Conservation (phyloP, 2,329 filamentous ascomycete species). For the Neonectria neomacrospora region DNA sequence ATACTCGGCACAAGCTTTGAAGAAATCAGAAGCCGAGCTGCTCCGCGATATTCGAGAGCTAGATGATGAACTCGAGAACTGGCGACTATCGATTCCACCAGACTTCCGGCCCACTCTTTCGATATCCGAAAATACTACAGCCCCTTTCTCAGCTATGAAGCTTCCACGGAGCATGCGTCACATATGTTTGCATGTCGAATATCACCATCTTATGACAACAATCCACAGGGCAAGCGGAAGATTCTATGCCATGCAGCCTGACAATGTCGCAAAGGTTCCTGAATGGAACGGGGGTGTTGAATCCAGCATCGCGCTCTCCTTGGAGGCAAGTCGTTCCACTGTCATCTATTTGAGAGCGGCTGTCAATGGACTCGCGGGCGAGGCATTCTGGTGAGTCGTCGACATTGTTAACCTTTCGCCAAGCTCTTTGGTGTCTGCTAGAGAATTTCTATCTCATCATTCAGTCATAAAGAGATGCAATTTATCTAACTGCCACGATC, state of each 20-base stretch:
- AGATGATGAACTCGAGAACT: constrained; percentile 66
- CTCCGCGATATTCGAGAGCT: constrained; percentile 65
- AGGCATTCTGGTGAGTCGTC: constrained; percentile 60
- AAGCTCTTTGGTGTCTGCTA: background rate
- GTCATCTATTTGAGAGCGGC: constrained; percentile 59
- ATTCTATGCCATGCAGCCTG: background rate
- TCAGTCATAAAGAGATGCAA: rapidly evolving
- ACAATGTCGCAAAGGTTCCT: constrained; percentile 24
- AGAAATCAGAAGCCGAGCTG: constrained; percentile 65
- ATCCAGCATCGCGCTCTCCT: constrained; percentile 63
- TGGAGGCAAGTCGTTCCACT: constrained; percentile 67
- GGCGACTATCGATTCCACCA: constrained; percentile 61
- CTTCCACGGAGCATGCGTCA: constrained; percentile 56
- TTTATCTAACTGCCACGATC: background rate
- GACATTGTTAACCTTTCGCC: background rate
- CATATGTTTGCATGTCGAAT: constrained; percentile 63
- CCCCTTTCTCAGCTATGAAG: constrained; percentile 42
- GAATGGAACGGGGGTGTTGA: constrained; percentile 57
- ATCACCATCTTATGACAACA: constrained; percentile 64
- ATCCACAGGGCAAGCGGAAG: constrained; percentile 67
- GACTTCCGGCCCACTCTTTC: constrained; percentile 60
- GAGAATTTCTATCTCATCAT: background rate
- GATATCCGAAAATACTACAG: constrained; percentile 40
- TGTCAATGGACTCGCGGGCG: constrained; percentile 54
- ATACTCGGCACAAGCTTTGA: constrained; percentile 60